A percentile compares a stretch with the other conserved stretches of the same genome.
These are phyloP conservation scores for Diplodia mutila DNA, from an alignment of 2,329 filamentous ascomycete species.

Conservation along the genomic window DNA sequence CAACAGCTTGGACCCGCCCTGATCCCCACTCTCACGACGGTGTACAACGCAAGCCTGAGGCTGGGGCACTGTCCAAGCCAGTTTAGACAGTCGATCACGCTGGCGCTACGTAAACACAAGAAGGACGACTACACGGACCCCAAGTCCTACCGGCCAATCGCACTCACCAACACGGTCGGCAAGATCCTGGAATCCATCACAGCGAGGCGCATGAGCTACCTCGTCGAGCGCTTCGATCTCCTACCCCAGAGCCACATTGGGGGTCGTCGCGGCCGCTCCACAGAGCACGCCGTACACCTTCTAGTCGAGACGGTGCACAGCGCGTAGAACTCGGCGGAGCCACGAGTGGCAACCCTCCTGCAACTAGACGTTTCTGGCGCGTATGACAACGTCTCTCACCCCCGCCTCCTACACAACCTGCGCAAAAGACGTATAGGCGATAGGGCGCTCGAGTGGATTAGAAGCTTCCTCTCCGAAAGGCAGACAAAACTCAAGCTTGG, in stretches of 20 bases:
- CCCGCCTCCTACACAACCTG: slow-evolving; percentile 20
- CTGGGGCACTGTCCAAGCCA: slow-evolving; percentile 25
- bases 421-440: slow-evolving; percentile 6
- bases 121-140: slow-evolving; percentile 29
- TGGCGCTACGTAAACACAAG: slow-evolving; percentile 32
- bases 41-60: slow-evolving; percentile 28
- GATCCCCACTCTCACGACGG: background rate
- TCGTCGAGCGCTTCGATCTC: slow-evolving; percentile 9
- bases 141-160: slow-evolving; percentile 34
- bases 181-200: slow-evolving; percentile 35
- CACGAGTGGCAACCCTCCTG: slow-evolving; percentile 16
- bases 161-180: slow-evolving; percentile 32
- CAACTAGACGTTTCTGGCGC: slow-evolving; percentile 23
- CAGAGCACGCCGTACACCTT: slow-evolving; percentile 15
- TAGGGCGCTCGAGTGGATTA: slow-evolving; percentile 24
- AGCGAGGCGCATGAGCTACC: slow-evolving; percentile 29
- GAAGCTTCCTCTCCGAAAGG: slow-evolving; percentile 28
- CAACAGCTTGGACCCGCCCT: background rate
- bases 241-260: background rate
- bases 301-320: slow-evolving; percentile 13
- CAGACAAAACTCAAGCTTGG: slow-evolving; percentile 28
- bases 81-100: slow-evolving; percentile 31
- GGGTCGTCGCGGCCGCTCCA: background rate
- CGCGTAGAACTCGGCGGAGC: slow-evolving; percentile 6
- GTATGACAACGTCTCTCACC: slow-evolving; percentile 22